phyloP scores from a whole-genome alignment of 2,329 filamentous ascomycete species.

The Paecilomyces dactylethromorphus region DNA sequence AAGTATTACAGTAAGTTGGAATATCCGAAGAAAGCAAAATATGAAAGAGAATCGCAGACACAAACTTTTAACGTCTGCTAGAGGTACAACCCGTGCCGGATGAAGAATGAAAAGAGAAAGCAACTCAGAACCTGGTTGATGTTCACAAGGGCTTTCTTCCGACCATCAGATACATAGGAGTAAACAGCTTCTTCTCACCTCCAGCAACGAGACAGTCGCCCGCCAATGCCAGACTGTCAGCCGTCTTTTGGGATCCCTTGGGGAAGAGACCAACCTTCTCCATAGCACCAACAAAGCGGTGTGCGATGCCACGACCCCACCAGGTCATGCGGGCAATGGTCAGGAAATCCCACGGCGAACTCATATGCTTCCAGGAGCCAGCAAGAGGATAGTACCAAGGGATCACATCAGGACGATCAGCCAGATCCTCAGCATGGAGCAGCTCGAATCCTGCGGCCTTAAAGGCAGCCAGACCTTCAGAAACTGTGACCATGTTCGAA shows the following conservation, averaged over 20 bases:
- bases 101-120: background rate
- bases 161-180: conserved; percentile 97
- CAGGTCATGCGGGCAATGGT: conserved; percentile 87
- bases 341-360: conserved; percentile 69
- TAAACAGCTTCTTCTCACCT: conserved; percentile 86
- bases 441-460: conserved; percentile 81
- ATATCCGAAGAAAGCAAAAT: background rate
- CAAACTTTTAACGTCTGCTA: background rate
- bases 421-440: conserved; percentile 78
- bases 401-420: conserved; percentile 63
- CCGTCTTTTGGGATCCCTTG: conserved; percentile 86
- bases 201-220: conserved; percentile 83
- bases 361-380: conserved; percentile 77
- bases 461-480: conserved; percentile 75
- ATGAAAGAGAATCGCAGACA: background rate
- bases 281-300: conserved; percentile 68
- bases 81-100: background rate
- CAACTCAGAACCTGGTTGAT: background rate
- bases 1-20: background rate
- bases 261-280: conserved; percentile 73
- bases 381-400: conserved; percentile 95
- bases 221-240: conserved; percentile 74
- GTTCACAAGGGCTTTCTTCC: conserved; percentile 66
- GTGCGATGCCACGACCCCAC: conserved; percentile 66
- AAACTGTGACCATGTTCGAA: conserved; percentile 89